Evolutionary conservation across 495 filamentous ascomycete genomes (phyloP).

Genomic region (Aspergillus haitiensis): DNA sequence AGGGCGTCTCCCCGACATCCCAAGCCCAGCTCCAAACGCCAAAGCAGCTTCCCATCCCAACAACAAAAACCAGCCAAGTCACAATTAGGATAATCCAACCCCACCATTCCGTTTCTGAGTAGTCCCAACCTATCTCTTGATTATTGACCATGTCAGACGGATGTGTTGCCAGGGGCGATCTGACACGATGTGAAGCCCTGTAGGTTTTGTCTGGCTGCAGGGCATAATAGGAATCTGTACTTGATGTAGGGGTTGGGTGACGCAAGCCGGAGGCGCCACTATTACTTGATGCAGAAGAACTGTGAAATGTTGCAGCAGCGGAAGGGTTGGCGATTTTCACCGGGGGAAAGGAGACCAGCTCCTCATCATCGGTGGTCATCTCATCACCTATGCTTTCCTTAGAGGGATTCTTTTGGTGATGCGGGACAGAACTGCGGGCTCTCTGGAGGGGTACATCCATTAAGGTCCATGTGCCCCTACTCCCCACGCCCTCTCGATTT

Average conservation of each 20-base stretch:
- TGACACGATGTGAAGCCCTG: conserved; percentile 50
- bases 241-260: conserved; percentile 53
- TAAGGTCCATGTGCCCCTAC: conserved; percentile 27
- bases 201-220: conserved; percentile 39
- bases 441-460: conserved; percentile 28
- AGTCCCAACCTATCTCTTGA: conserved; percentile 66
- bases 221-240: conserved; percentile 69
- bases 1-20: conserved; percentile 96
- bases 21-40: conserved; percentile 99
- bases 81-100: conserved; percentile 86
- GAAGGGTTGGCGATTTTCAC: conserved; percentile 30
- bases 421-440: conserved; percentile 23
- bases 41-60: conserved; percentile 91
- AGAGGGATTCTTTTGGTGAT: conserved; percentile 33
- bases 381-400: conserved; percentile 63
- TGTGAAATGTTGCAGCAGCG: conserved; percentile 30
- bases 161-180: conserved; percentile 60
- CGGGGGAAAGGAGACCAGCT: conserved; percentile 59
- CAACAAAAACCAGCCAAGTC: conserved; percentile 93
- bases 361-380: conserved; percentile 79
- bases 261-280: conserved; percentile 26
- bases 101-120: conserved; percentile 93
- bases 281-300: conserved; percentile 15
- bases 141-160: conserved; percentile 38
- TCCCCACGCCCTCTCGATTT: conserved; percentile 21